phyloP scores from a whole-genome alignment of 805 yeast species.

The Tetrapisispora phaffii region DNA sequence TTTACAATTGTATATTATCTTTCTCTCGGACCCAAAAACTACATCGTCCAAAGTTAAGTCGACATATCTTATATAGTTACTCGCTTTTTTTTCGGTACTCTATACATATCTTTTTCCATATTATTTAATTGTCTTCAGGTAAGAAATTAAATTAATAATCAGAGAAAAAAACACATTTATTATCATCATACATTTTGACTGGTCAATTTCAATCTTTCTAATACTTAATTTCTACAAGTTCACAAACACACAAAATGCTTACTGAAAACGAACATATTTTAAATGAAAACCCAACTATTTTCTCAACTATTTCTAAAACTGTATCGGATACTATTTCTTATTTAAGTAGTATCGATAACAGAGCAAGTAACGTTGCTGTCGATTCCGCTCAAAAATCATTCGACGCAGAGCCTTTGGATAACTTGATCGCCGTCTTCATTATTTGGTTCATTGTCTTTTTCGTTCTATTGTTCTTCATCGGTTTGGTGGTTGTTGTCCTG shows the following conservation, averaged over 20 bases:
- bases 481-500: neutral
- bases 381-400: neutral
- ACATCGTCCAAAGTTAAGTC: too few relatives aligned
- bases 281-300: neutral
- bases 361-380: neutral
- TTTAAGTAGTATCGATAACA: neutral
- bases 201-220: too few relatives aligned
- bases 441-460: conserved; percentile 5
- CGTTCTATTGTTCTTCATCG: neutral
- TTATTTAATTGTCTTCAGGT: neutral
- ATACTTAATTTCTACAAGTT: too few relatives aligned
- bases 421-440: conserved; percentile 4
- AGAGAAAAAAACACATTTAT: too few relatives aligned
- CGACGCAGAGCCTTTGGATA: conserved; percentile 3
- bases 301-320: conserved; percentile 3
- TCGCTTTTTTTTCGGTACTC: too few relatives aligned
- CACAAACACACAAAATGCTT: neutral
- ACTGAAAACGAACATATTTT: neutral
- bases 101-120: too few relatives aligned
- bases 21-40: too few relatives aligned
- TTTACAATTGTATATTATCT: too few relatives aligned
- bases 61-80: too few relatives aligned
- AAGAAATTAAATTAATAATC: too few relatives aligned
- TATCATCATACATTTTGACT: too few relatives aligned
- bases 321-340: conserved; percentile 1